phyloP scores from a whole-genome alignment of 2,329 filamentous ascomycete species.

The Penicillium sp. region DNA sequence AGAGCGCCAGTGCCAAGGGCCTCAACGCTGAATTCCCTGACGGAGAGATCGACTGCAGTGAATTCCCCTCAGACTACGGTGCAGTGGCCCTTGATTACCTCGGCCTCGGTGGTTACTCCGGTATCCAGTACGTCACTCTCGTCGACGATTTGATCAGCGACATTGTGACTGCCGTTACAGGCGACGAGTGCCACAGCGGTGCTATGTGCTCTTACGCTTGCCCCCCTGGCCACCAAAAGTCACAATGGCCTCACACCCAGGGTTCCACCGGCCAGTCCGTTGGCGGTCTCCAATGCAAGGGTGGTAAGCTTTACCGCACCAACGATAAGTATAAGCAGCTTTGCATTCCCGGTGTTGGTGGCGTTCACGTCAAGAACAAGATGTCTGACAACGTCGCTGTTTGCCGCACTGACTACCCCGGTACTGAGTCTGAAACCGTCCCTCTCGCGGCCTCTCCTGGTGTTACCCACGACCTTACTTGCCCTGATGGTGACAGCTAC shows the following conservation, averaged over 20 bases:
- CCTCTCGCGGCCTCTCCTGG: conserved; percentile 64
- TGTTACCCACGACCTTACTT: conserved; percentile 62
- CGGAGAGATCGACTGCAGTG: conserved; percentile 64
- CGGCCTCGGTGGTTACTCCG: conserved; percentile 69
- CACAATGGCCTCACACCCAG: conserved; percentile 79
- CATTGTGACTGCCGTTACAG: conserved; percentile 62
- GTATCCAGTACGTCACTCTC: conserved; percentile 65
- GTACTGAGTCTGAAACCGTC: conserved; percentile 82
- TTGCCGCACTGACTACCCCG: conserved; percentile 96
- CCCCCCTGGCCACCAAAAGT: conserved; percentile 85
- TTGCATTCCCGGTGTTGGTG: conserved; percentile 68
- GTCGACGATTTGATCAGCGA: conserved; percentile 56
- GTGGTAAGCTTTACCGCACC: conserved; percentile 73
- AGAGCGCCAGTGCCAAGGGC: conserved; percentile 45
- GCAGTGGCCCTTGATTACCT: conserved; percentile 68
- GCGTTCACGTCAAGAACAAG: conserved; percentile 72
- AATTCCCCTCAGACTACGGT: conserved; percentile 78
- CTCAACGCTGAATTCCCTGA: conserved; percentile 69
- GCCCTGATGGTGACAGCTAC: conserved; percentile 67
- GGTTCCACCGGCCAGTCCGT: conserved; percentile 77
- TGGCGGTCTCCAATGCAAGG: conserved; percentile 74
- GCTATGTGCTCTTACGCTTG: conserved; percentile 90
- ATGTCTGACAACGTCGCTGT: conserved; percentile 64
- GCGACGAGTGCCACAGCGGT: conserved; percentile 58
- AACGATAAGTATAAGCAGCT: conserved; percentile 63